Evolutionary conservation across 139 green algal species (phyloP).

Genomic region (Picochlorum sp.): DNA sequence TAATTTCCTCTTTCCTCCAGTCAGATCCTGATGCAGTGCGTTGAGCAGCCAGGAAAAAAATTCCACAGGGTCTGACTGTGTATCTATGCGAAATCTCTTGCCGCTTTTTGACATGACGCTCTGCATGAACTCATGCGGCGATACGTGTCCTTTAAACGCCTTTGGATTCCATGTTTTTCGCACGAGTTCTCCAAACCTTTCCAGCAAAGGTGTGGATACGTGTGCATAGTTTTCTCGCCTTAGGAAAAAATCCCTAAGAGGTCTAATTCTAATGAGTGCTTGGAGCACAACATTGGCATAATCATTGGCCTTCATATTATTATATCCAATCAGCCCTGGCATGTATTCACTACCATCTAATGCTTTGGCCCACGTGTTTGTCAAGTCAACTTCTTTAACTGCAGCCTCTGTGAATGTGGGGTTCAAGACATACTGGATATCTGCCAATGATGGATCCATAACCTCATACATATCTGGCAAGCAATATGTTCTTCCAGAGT

Average conservation of each 20-base stretch:
- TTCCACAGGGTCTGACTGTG: constrained; percentile 76
- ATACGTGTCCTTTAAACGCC: constrained; percentile 94
- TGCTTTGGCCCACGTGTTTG: constrained; percentile 65
- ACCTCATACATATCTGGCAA: constrained; percentile 96
- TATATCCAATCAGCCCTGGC: constrained; percentile 87
- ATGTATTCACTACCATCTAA: constrained; percentile 96
- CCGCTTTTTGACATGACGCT: constrained; percentile 70
- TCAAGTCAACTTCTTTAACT: constrained; percentile 6
- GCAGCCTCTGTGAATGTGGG: constrained; percentile 50
- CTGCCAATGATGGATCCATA: constrained; percentile 77
- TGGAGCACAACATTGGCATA: constrained; percentile 88
- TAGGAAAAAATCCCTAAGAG: constrained; percentile 87
- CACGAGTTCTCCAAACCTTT: constrained; percentile 84
- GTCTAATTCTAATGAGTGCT: constrained; percentile 43
- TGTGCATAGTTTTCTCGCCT: constrained; percentile 56
- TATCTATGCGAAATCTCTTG: constrained; percentile 82
- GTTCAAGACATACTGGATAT: constrained; percentile 88
- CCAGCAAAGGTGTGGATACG: constrained; percentile 54
- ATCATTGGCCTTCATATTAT: constrained; percentile 92
- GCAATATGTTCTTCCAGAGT: constrained; percentile 59
- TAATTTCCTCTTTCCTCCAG: constrained; percentile 66
- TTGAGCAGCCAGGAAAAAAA: constrained; percentile 94
- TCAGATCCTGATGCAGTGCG: constrained; percentile 80
- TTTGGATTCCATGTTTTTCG: constrained; percentile 93
- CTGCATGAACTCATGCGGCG: constrained; percentile 95